Percentiles rank a stretch among this genome's conserved stretches.
Conservation (phyloP, 495 filamentous ascomycete genomes). For the Parathielavia hyrcaniae region DNA sequence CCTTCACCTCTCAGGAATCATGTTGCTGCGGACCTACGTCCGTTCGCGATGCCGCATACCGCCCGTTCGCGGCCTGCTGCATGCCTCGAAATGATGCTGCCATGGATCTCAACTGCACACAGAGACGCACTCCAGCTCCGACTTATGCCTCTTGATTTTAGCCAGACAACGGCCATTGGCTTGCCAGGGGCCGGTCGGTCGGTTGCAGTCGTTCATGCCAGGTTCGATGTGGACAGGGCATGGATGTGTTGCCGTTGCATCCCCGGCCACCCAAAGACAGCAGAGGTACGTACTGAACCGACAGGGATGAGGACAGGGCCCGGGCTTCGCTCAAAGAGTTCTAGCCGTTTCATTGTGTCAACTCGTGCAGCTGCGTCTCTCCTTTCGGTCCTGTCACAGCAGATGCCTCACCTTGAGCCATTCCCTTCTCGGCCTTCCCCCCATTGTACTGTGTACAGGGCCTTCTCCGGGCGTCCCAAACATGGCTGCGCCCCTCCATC, state of each 20-base stretch:
- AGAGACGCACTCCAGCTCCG: conserved; percentile 26
- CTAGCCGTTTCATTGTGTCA: conserved; percentile 34
- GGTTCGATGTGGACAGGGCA: conserved; percentile 25
- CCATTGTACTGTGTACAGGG: conserved; percentile 13
- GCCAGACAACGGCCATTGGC: conserved; percentile 26
- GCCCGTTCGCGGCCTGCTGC: conserved; percentile 17
- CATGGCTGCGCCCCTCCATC: conserved; percentile 13
- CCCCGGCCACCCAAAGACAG: not conserved
- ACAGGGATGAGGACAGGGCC: conserved; percentile 22
- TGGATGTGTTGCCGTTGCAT: conserved; percentile 19
- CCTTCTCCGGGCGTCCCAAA: conserved; percentile 12
- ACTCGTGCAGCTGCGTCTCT: conserved; percentile 29
- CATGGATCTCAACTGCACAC: conserved; percentile 17
- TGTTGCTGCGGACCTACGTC: not conserved
- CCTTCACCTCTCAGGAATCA: too few species aligned
- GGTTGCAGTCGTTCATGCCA: conserved; percentile 20
- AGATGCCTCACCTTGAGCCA: conserved; percentile 16
- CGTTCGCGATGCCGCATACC: conserved; percentile 11
- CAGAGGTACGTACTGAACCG: conserved; percentile 19
- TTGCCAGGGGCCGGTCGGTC: conserved; percentile 15
- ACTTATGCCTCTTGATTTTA: conserved; percentile 29
- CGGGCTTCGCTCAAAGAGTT: conserved; percentile 22
- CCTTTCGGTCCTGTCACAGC: conserved; percentile 24
- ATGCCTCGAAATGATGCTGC: not conserved
- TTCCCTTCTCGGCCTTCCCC: conserved; percentile 16